Evolutionary conservation across 208 protist species (phyloP).

Genomic region (Tritrichomonas foetus): DNA sequence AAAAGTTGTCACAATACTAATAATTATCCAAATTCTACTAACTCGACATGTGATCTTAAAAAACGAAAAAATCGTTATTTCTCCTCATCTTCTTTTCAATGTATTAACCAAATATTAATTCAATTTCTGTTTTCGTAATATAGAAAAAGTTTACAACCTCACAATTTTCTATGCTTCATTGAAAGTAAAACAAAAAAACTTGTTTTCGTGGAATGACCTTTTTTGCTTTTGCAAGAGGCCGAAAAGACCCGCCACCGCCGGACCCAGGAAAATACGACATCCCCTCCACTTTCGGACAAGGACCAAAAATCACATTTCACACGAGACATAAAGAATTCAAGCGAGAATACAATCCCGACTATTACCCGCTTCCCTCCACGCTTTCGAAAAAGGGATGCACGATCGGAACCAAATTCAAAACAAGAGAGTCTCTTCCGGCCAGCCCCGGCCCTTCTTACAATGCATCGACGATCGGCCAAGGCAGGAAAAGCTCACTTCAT

Average conservation of each 20-base stretch:
- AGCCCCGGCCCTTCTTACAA: background rate
- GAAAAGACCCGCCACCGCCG: background rate
- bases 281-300: background rate
- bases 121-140: too few relatives aligned
- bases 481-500: background rate
- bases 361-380: background rate
- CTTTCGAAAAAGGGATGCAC: background rate
- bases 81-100: too few relatives aligned
- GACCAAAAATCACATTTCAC: background rate
- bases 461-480: background rate
- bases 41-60: too few relatives aligned
- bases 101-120: too few relatives aligned
- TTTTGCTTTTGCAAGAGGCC: background rate
- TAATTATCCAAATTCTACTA: too few relatives aligned
- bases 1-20: too few relatives aligned
- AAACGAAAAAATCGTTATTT: too few relatives aligned
- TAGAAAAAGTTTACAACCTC: too few relatives aligned
- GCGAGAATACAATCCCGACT: background rate
- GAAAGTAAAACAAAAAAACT: too few relatives aligned
- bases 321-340: background rate
- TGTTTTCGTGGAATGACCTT: conserved; percentile 20
- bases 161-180: too few relatives aligned
- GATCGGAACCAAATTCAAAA: background rate
- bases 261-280: background rate
- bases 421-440: background rate